Evolutionary conservation across 108 stramenopile species (phyloP).

Genomic region (Skeletonema costatum): DNA sequence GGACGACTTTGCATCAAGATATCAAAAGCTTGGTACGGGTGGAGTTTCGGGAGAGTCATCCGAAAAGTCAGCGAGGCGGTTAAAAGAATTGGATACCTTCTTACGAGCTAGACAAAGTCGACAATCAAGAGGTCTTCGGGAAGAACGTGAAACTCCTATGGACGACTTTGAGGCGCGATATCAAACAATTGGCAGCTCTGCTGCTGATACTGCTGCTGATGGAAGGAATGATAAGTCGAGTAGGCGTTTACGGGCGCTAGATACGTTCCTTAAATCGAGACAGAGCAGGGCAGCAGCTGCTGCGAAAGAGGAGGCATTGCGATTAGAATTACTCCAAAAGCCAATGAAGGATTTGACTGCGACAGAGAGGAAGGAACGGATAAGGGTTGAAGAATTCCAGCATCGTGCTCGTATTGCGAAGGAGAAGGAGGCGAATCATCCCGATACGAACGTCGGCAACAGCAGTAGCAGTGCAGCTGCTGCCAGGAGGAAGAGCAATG

Average conservation of each 20-base stretch:
- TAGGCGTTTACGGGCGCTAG: neutral
- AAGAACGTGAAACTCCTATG: neutral
- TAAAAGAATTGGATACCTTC: neutral
- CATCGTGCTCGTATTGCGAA: neutral
- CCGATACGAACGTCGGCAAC: neutral
- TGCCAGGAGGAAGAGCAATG: neutral
- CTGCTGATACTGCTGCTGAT: neutral
- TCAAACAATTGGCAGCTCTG: slow-evolving; percentile 1
- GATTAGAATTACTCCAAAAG: neutral
- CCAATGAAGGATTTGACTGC: neutral
- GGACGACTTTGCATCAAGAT: neutral
- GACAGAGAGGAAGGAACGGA: slow-evolving; percentile 3
- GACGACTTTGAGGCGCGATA: neutral
- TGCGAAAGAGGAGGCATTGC: neutral
- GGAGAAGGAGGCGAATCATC: neutral
- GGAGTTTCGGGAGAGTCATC: neutral
- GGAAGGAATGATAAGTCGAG: neutral
- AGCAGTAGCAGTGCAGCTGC: neutral
- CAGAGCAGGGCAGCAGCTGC: neutral
- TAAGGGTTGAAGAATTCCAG: slow-evolving; percentile 1
- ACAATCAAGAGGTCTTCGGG: neutral
- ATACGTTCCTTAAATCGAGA: neutral
- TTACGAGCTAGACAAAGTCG: neutral
- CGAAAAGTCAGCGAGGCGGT: neutral
- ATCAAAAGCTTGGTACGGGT: neutral